These are phyloP conservation scores for Parachaetomium inaequale DNA, from an alignment of 495 filamentous ascomycete species.

Conservation along the genomic window DNA sequence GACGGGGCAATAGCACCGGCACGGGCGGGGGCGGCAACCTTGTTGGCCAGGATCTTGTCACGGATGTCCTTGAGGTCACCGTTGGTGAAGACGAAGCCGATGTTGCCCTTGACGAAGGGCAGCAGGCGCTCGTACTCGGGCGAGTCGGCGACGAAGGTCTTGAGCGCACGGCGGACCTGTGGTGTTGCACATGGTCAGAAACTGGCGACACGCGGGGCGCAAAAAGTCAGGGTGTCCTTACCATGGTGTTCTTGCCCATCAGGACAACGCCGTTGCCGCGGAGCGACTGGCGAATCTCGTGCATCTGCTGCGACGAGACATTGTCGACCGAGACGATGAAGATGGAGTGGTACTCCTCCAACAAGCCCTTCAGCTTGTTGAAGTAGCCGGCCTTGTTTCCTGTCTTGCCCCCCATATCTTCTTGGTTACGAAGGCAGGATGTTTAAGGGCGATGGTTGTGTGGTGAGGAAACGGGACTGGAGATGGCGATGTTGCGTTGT, in stretches of 20 bases:
- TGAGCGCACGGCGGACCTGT: constrained; percentile 92
- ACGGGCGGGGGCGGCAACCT: constrained; percentile 94
- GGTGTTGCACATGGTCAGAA: neutral
- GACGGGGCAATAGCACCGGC: constrained; percentile 89
- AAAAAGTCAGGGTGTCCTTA: constrained; percentile 35
- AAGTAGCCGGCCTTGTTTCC: constrained; percentile 96
- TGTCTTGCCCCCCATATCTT: constrained; percentile 99
- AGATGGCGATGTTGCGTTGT: constrained; percentile 11
- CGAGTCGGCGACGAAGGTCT: constrained; percentile 84
- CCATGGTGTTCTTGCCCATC: constrained; percentile 99
- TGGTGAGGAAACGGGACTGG: constrained; percentile 24
- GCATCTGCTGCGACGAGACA: constrained; percentile 99
- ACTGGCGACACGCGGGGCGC: neutral
- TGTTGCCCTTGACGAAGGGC: constrained; percentile 92
- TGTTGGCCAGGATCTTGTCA: constrained; percentile 92
- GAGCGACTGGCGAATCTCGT: constrained; percentile 92
- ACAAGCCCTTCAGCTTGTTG: constrained; percentile 93
- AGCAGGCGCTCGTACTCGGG: constrained; percentile 98
- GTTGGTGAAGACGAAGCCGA: constrained; percentile 99
- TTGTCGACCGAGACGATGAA: constrained; percentile 98
- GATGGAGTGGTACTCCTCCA: constrained; percentile 88
- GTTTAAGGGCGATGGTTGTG: constrained; percentile 74
- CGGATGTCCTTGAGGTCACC: constrained; percentile 84
- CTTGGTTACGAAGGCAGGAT: constrained; percentile 93
- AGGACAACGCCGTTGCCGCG: constrained; percentile 87